Evolutionary conservation across 441 rosid species (phyloP).

Genomic region (Euphorbia corollata): DNA sequence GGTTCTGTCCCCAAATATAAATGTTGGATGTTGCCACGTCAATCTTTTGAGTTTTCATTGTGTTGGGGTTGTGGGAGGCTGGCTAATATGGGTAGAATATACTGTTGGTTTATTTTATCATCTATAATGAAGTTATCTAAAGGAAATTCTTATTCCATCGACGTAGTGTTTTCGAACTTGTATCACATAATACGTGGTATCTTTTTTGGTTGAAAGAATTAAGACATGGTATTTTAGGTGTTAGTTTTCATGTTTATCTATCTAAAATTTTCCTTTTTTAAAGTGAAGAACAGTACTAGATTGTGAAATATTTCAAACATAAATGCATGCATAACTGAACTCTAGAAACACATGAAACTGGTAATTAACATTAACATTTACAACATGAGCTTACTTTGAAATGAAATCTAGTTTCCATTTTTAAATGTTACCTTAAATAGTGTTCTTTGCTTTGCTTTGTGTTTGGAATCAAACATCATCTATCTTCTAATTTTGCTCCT

Average conservation of each 20-base stretch:
- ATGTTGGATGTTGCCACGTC: background rate
- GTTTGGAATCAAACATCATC: background rate
- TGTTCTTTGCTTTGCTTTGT: background rate
- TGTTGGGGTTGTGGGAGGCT: background rate
- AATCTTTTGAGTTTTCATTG: background rate
- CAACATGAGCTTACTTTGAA: background rate
- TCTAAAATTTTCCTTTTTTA: background rate
- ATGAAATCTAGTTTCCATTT: background rate
- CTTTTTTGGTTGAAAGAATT: too few relatives aligned
- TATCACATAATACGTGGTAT: too few relatives aligned
- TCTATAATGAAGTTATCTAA: background rate
- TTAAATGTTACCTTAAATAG: background rate
- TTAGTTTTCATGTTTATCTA: constrained; percentile 3
- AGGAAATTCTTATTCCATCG: background rate
- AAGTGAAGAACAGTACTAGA: background rate
- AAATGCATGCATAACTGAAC: background rate
- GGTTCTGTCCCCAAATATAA: background rate
- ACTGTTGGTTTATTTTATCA: background rate
- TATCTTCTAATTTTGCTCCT: background rate
- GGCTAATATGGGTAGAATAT: background rate
- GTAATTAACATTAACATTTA: background rate
- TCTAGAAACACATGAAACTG: background rate
- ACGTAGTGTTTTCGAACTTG: background rate
- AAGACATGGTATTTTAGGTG: background rate
- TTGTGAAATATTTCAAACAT: background rate